Conservation (phyloP, 371 early-diverging fungal genomes). For the Zopfochytrium polystomum region DNA sequence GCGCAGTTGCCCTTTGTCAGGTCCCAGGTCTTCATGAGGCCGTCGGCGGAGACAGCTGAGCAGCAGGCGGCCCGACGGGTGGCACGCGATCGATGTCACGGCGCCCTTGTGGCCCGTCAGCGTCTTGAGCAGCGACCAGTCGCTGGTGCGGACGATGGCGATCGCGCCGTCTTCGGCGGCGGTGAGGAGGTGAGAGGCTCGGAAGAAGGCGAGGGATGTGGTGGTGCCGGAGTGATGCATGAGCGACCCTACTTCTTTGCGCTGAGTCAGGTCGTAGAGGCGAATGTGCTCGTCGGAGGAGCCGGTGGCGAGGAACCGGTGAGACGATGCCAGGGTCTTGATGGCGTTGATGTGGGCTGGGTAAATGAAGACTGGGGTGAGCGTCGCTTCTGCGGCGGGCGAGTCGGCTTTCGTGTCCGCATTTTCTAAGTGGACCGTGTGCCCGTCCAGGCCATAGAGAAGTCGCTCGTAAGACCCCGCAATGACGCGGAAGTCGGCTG, state of each 20-base stretch:
- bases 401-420: conserved; percentile 1
- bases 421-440: background rate
- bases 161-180: conserved; percentile 87
- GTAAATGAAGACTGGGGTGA: conserved; percentile 85
- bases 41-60: conserved; percentile 78
- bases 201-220: conserved; percentile 76
- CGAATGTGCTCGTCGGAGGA: conserved; percentile 93
- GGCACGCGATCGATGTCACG: conserved; percentile 69
- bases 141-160: conserved; percentile 84
- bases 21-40: conserved; percentile 86
- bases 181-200: conserved; percentile 79
- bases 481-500: conserved; percentile 29
- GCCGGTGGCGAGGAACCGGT: conserved; percentile 86
- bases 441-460: conserved; percentile 81
- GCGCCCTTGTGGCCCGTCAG: conserved; percentile 81
- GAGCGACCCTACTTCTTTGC: conserved; percentile 87
- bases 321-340: conserved; percentile 70
- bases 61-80: conserved; percentile 91
- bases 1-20: conserved; percentile 81
- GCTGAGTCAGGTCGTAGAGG: conserved; percentile 81
- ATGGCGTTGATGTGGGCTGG: conserved; percentile 93
- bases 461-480: conserved; percentile 95
- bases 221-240: conserved; percentile 91
- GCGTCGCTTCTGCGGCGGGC: conserved; percentile 1
- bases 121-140: conserved; percentile 91